A percentile compares a stretch with the other conserved stretches of the same genome.
phyloP scores from a whole-genome alignment of 78 protist genomes.

The Bodo saltans region DNA sequence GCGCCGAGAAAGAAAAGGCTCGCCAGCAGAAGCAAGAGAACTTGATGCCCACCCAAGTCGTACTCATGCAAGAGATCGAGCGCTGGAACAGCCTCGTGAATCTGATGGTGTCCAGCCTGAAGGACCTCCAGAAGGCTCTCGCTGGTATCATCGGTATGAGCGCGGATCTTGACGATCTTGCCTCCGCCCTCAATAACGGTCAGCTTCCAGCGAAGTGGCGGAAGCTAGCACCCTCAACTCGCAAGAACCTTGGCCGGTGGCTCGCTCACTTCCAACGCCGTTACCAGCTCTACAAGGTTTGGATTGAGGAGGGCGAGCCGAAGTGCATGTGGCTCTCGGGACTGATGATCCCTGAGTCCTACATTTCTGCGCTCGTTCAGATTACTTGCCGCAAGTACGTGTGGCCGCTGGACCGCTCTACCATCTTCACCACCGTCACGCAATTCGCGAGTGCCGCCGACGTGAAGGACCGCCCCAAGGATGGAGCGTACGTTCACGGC shows the following conservation, averaged over 20 bases:
- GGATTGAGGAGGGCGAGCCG: constrained; percentile 68
- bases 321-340: constrained; percentile 87
- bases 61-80: constrained; percentile 81
- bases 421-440: constrained; percentile 67
- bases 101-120: constrained; percentile 50
- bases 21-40: constrained; percentile 3
- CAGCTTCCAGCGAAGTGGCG: constrained; percentile 72
- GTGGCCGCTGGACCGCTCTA: constrained; percentile 87
- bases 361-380: constrained; percentile 83
- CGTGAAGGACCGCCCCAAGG: constrained; percentile 25
- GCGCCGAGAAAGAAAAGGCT: not conserved
- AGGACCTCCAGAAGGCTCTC: constrained; percentile 66
- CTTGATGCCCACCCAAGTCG: constrained; percentile 65
- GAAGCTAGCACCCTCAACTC: constrained; percentile 66
- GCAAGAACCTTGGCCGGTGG: constrained; percentile 74
- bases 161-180: constrained; percentile 66
- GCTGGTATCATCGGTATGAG: constrained; percentile 83
- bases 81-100: constrained; percentile 70
- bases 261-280: constrained; percentile 62
- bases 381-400: constrained; percentile 71
- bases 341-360: constrained; percentile 84
- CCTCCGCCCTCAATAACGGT: constrained; percentile 60
- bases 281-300: constrained; percentile 51
- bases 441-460: not conserved
- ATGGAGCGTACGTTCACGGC: constrained; percentile 77